Base-by-base conservation (phyloP, 176 grass and related monocot species). In the Saccharum officinarum region DNA sequence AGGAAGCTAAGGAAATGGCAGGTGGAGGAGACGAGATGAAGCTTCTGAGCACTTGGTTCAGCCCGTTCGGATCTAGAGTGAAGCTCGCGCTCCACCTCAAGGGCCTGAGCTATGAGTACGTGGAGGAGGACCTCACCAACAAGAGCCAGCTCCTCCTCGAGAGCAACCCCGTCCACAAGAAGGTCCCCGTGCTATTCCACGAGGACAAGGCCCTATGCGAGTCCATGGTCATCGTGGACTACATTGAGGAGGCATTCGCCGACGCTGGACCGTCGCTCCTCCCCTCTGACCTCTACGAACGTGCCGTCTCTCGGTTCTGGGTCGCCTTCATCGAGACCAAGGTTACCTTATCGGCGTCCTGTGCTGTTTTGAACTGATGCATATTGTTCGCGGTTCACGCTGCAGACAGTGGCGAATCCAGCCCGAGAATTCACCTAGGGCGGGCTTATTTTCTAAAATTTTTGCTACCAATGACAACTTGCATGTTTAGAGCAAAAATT, bases 51-150 rank as follows among this genome's bases (percentile, higher is more conserved):
- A 22, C 40, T 3, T 69, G 54, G 30, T 25, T 14, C 31, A 87
- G 85, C 10, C 50, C 78, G 22, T 87, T 74, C 54, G 59, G 66
- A 1, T 60, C 45, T 38, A 11, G 85, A 10, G 84, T 73, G 42
- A 75, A 57, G 57, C 65, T 87, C 2, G 85, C 73, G 30, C 80
- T 87, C 40, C 83, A 62, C 33, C 28, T 91, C 73, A 87, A 84
- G 77, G 80, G 75, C 18, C 49, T 86, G 5, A 62, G 67, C 34
- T 84, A 87, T 13, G 80, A 91, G 66, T 67, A 78, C 65, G 54
- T 90, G 3, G 64, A 87, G 65, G 79, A 87, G 73, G 68, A 78
- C 33, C 15, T 38, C 47, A 67, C 20, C 20, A 73, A 73, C 71
- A 73, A 73, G 71, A 74, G 71, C 71, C 23, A 74, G 71, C 71